These are phyloP conservation scores for Penicillium verrucosum DNA, from an alignment of 2,329 filamentous ascomycete species.

Conservation along the genomic window DNA sequence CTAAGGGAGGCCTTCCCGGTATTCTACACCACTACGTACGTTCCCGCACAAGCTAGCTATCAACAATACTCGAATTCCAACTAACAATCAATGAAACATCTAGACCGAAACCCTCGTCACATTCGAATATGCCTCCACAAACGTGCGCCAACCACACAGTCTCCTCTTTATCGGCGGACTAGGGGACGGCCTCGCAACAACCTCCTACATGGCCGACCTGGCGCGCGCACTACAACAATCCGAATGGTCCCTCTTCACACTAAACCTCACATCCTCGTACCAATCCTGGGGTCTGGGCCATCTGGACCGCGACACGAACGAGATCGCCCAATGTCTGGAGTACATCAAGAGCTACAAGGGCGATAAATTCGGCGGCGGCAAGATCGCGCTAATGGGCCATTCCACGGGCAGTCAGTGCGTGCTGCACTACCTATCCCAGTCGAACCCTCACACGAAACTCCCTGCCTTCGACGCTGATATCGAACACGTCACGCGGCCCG, in stretches of 20 bases:
- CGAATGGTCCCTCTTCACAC: slow-evolving; percentile 54
- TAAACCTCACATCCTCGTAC: slow-evolving; percentile 53
- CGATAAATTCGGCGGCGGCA: slow-evolving; percentile 35
- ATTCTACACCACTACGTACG: slow-evolving; percentile 39
- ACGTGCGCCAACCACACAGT: slow-evolving; percentile 43
- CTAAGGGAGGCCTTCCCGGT: slow-evolving; percentile 35
- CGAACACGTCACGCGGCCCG: slow-evolving; percentile 44
- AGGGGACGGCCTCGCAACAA: slow-evolving; percentile 55
- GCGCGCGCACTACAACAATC: slow-evolving; percentile 46
- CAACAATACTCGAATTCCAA: neutral
- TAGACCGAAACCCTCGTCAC: slow-evolving; percentile 37
- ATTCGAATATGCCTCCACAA: slow-evolving; percentile 39
- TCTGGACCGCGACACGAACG: slow-evolving; percentile 52
- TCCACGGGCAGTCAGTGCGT: slow-evolving; percentile 68
- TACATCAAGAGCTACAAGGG: slow-evolving; percentile 48
- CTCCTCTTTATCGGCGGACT: slow-evolving; percentile 60
- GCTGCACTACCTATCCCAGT: slow-evolving; percentile 58
- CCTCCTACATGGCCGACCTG: slow-evolving; percentile 53
- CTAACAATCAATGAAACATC: slow-evolving; percentile 10
- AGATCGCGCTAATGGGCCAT: slow-evolving; percentile 65
- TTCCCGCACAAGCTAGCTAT: neutral
- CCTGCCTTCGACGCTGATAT: slow-evolving; percentile 30
- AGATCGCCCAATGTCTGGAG: slow-evolving; percentile 51
- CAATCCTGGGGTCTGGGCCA: slow-evolving; percentile 54
- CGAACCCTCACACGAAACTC: slow-evolving; percentile 38